Evolutionary conservation across 2,329 filamentous ascomycete species (phyloP), one percentile per base, ranked within the genome.

Genomic region (Alternaria incomplexa): DNA sequence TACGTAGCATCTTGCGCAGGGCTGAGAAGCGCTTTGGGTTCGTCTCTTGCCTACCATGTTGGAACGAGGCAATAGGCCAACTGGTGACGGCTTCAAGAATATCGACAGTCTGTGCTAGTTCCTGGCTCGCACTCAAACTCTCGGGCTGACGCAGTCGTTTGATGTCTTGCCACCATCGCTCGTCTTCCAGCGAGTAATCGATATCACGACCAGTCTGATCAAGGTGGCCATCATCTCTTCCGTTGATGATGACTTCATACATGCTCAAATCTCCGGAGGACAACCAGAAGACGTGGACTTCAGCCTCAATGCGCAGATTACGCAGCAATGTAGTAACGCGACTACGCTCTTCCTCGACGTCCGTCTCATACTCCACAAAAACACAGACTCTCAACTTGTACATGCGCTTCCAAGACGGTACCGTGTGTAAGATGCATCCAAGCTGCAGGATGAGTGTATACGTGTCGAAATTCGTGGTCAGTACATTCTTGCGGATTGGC

Each of bases 391-490:
- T 89, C 8, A 96, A 80, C 44, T 83, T 85, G 76, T 92, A 96
- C 0, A 85, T 86, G 56, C 87, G 88, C 71, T 91, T 92, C 92
- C 93, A 97, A 0, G 90, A 88, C 3, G 90, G 90, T 0, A 96
- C 92, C 1, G 91, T 96, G 66, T 91, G 88, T 1, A 97, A 80
- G 61, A 97, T 96, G 70, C 92, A 95, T 0, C 93, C 93, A 10
- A 96, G 85, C 71, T 96, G 93, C 4, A 96, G 83, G 62, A 96
- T 96, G n/a, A 96, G 83, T 0, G 93, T 88, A 85, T 93, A 96
- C 0, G 93, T 97, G 77, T 97, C 93, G 77, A 97, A 96, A 69
- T 97, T 97, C 0, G 92, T 96, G 0, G 93, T 96, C 58, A 95
- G 79, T 6, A 96, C 85, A 71, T 88, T 89, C 64, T 85, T 82